Base-by-base conservation (phyloP, 805 yeast genomes). In the Pichia cephalocereana region DNA sequence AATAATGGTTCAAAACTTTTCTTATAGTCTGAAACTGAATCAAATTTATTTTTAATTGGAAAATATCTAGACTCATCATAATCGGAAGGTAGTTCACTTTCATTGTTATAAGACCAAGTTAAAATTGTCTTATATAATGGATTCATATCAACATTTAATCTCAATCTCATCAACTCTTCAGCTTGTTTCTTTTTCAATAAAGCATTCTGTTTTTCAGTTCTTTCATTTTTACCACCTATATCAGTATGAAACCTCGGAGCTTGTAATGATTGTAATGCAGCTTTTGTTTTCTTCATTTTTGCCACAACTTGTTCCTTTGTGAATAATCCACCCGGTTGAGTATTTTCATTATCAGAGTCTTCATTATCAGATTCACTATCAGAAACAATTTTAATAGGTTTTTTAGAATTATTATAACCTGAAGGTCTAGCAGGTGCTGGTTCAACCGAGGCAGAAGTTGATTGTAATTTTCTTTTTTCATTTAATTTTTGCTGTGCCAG, bases 1-100 rank as follows among this genome's bases (percentile, higher is more conserved):
- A 93, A 68, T 40, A 93, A 70, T 0, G 99, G 99, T 54, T 82
- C 86, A 63, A 87, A 83, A 1, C 77, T 72, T 36, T 70, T 69
- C 43, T 76, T 76, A 59, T 95, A 93, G 3, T 84, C 88, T n/a
- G 67, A 69, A 6, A 80, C 79, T 45, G 76, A 68, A 0, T 57
- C 49, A 59, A 86, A 93, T 2, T 65, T 57, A 54, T 80, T 80
- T 30, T 76, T 75, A 7, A 86, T 82, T 0, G 69, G 62, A 1
- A 59, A 57, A 56, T 76, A 77, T 2, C 64, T 64, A 0, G 60
- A 50, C 12, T 57, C 49, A 14, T 59, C 55, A 6, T 70, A 75
- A 28, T 72, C 76, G n/a, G 75, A 72, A 0, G 95, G 95, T 49
- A 67, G 77, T 5, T 77, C 83, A 41, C 72, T 69, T 1, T 64